A percentile compares a stretch with the other conserved stretches of the same genome.
Evolutionary conservation across 1,284 basidiomycete species (phyloP).

Genomic region (Paramarasmius palmivorus): DNA sequence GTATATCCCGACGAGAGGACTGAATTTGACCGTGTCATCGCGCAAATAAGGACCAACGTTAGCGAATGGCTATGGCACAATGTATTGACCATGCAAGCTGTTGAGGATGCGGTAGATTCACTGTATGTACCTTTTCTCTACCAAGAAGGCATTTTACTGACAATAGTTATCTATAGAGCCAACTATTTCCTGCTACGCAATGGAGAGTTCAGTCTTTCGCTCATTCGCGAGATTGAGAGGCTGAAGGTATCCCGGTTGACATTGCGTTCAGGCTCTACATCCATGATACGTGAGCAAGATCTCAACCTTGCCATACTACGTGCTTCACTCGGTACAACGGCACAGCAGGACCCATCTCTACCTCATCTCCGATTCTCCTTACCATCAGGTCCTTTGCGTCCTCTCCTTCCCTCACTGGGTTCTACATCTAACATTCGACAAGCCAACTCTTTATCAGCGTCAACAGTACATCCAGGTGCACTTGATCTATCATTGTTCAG

Average conservation of each 20-base stretch:
- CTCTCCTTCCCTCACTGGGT: constrained; percentile 70
- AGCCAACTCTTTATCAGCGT: constrained; percentile 28
- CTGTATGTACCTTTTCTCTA: constrained; percentile 47
- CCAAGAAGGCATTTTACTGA: constrained; percentile 9
- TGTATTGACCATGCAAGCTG: constrained; percentile 80
- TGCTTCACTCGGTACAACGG: constrained; percentile 82
- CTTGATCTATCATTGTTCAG: constrained; percentile 59
- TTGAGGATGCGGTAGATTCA: constrained; percentile 74
- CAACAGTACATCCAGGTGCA: constrained; percentile 23
- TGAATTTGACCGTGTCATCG: constrained; percentile 72
- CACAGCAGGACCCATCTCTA: constrained; percentile 77
- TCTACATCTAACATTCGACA: constrained; percentile 33
- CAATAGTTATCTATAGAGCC: constrained; percentile 36
- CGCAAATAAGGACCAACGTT: constrained; percentile 69
- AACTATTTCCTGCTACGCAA: constrained; percentile 88
- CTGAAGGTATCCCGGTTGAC: constrained; percentile 77
- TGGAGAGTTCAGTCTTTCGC: constrained; percentile 80
- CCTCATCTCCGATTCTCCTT: constrained; percentile 71
- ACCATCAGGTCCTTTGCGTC: constrained; percentile 76
- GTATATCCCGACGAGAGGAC: constrained; percentile 75
- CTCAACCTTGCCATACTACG: constrained; percentile 79
- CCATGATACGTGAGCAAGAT: constrained; percentile 86
- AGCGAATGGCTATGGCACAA: constrained; percentile 93
- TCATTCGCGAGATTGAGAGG: constrained; percentile 81
- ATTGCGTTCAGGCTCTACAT: constrained; percentile 58